Evolutionary conservation across 2,329 filamentous ascomycete genomes (phyloP).

Genomic region (Aspergillus sp.): DNA sequence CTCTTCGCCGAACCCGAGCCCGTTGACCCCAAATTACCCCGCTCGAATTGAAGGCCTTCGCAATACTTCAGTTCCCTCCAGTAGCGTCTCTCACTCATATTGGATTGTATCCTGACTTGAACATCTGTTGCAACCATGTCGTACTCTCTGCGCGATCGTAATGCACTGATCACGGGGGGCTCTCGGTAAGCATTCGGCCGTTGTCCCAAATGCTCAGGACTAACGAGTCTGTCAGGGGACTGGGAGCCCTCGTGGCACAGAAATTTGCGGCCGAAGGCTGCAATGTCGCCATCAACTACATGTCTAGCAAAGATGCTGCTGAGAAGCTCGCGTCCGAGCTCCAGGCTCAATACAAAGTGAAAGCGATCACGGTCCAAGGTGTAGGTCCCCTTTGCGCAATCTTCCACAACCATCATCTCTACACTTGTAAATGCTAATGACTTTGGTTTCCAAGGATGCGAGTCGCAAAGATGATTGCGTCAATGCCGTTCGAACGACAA

Average conservation of each 20-base stretch:
- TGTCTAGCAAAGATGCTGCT: constrained; percentile 59
- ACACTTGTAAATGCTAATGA: background rate
- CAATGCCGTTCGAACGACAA: constrained; percentile 57
- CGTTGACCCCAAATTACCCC: background rate
- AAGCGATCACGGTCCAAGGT: constrained; percentile 59
- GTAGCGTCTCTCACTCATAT: background rate
- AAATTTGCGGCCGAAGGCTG: constrained; percentile 67
- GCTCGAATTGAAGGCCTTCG: background rate
- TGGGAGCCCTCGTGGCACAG: constrained; percentile 66
- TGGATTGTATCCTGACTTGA: background rate
- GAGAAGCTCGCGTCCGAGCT: constrained; percentile 57
- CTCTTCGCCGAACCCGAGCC: background rate
- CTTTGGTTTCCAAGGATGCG: constrained; percentile 53
- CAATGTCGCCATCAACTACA: constrained; percentile 73
- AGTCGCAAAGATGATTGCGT: constrained; percentile 58
- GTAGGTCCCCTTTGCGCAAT: no score
- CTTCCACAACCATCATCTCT: background rate
- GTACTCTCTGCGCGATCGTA: constrained; percentile 60
- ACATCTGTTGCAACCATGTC: constrained; percentile 47
- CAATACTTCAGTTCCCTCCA: no score
- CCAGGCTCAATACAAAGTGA: constrained; percentile 48
- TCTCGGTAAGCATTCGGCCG: constrained; percentile 50
- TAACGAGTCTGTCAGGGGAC: constrained; percentile 52
- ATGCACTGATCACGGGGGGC: constrained; percentile 63
- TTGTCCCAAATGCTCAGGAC: background rate